These are phyloP conservation scores for Cladosporium sp. DNA, from an alignment of 2,329 filamentous ascomycete genomes.

Conservation along the genomic window DNA sequence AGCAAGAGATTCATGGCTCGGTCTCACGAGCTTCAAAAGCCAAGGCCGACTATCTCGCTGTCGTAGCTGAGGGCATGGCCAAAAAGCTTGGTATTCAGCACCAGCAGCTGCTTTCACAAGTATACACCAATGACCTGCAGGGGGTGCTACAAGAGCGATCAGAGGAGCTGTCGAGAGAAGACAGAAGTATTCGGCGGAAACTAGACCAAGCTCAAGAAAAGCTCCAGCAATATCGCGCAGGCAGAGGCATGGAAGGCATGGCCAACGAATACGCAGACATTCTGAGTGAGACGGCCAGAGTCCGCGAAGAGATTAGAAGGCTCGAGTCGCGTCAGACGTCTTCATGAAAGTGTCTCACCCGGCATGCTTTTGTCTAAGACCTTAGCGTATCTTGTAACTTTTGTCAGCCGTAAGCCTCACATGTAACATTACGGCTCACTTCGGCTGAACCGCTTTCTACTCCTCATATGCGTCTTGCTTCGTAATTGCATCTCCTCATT, in stretches of 20 bases:
- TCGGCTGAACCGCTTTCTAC: not conserved
- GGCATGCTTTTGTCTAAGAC: not conserved
- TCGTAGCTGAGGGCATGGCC: constrained; percentile 46
- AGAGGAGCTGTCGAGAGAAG: constrained; percentile 36
- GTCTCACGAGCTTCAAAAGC: constrained; percentile 45
- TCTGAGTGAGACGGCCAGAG: constrained; percentile 29
- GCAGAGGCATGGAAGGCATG: constrained; percentile 43
- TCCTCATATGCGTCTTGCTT: not conserved
- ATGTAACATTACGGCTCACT: not conserved
- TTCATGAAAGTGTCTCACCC: not conserved
- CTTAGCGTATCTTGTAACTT: not conserved
- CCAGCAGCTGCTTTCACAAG: constrained; percentile 31
- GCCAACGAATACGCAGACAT: constrained; percentile 43
- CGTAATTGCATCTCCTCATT: not conserved
- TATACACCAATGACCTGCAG: constrained; percentile 31
- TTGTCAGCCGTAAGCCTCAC: constrained; percentile 3
- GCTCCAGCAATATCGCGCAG: constrained; percentile 42
- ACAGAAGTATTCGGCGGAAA: constrained; percentile 36
- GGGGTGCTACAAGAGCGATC: constrained; percentile 38
- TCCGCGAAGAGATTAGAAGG: constrained; percentile 39
- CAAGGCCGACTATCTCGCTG: constrained; percentile 46
- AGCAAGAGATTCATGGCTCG: constrained; percentile 51
- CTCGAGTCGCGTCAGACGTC: constrained; percentile 1
- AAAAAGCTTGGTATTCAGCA: constrained; percentile 42
- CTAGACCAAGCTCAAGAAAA: constrained; percentile 38